Evolutionary conservation across 2,329 filamentous ascomycete species (phyloP).

Genomic region (Coccinonectria pachysandricola): DNA sequence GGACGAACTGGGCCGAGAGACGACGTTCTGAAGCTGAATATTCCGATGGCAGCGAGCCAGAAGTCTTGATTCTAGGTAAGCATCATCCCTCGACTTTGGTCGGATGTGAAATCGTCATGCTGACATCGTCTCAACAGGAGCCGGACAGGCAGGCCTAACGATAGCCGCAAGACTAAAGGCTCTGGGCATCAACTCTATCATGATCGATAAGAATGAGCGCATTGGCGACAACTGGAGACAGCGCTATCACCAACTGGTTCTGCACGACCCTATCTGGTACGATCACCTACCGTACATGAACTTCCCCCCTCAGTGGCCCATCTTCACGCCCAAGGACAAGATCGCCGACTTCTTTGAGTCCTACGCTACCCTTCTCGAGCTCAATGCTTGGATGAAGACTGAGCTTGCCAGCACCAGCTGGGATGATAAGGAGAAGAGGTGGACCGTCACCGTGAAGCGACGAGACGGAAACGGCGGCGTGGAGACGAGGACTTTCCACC

Average conservation of each 20-base stretch:
- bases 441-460: slow-evolving; percentile 40
- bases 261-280: slow-evolving; percentile 57
- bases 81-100: not conserved
- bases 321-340: slow-evolving; percentile 65
- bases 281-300: slow-evolving; percentile 53
- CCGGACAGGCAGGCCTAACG: slow-evolving; percentile 50
- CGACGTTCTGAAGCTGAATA: slow-evolving; percentile 38
- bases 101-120: accelerated
- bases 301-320: slow-evolving; percentile 56
- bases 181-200: slow-evolving; percentile 42
- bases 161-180: slow-evolving; percentile 49
- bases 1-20: slow-evolving; percentile 51
- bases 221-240: slow-evolving; percentile 56
- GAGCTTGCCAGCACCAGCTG: slow-evolving; percentile 37
- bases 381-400: slow-evolving; percentile 55
- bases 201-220: slow-evolving; percentile 48
- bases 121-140: slow-evolving; percentile 29
- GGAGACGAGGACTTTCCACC: slow-evolving; percentile 43
- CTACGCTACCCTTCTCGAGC: slow-evolving; percentile 54
- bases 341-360: slow-evolving; percentile 58
- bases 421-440: slow-evolving; percentile 37
- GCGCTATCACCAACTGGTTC: slow-evolving; percentile 53
- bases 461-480: slow-evolving; percentile 31
- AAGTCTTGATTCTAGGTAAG: slow-evolving; percentile 51
- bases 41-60: slow-evolving; percentile 36